Evolutionary conservation across 768 basidiomycete species (phyloP), one percentile per base, ranked within the genome.

Genomic region (Termitomyces titanicus): DNA sequence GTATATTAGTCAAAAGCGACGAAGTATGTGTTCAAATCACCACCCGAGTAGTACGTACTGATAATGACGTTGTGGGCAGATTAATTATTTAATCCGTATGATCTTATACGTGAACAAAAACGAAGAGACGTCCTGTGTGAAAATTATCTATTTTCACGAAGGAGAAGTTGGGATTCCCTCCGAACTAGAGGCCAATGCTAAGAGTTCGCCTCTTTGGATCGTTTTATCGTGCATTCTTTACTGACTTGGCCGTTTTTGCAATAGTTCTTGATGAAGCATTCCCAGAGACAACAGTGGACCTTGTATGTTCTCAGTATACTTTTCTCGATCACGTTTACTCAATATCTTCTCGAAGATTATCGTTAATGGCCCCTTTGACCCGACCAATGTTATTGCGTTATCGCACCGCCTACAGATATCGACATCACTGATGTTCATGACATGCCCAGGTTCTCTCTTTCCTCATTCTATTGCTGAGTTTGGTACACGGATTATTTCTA

Each of bases 101-200:
- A 73, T 89, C 27, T 68, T 83, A 12, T 90, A 90, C 59, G 84
- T 88, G 2, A 70, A 73, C 39, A 72, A 75, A 53, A 89, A 88
- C 61, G 88, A 91, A 66, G 83, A 85, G 60, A 90, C 89, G 0
- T 78, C 85, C 0, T 76, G 80, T 60, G 61, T 90, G 53, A 87
- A 87, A 68, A 77, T 90, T 12, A 75, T 89, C 3, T 86, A 89
- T 61, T 88, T 87, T 61, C 74, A 78, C 54, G 77, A 83, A 25
- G 72, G 69, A 22, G 80, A 79, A 29, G 68, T 69, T 13, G 78
- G 75, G 0, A 72, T 84, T 24, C 88, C 88, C 0, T 84, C 84
- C 0, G 89, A 91, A 62, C 68, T 91, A 61, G 87, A 85, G 64
- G 85, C 86, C 5, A 91, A 89, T 62, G 75, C 79, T 31, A 86